Conservation (phyloP, 176 grass and related monocot species). For the Leersia perrieri region DNA sequence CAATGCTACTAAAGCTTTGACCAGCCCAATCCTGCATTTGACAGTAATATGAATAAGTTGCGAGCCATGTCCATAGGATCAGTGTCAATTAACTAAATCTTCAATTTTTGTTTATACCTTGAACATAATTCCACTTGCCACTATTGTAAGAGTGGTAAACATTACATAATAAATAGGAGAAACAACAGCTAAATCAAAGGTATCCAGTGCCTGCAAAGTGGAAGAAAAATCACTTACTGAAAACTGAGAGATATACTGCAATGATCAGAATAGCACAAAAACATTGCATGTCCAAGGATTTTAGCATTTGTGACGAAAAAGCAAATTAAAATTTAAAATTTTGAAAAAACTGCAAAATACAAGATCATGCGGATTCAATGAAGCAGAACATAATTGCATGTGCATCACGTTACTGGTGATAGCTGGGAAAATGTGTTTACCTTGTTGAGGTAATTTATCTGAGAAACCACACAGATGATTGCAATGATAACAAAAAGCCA, state of each 20-base stretch:
- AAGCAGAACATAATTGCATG: slow-evolving; percentile 12
- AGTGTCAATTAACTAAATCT: slow-evolving; percentile 3
- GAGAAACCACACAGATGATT: slow-evolving; percentile 73
- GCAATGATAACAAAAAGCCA: slow-evolving; percentile 86
- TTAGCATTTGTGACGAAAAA: not conserved
- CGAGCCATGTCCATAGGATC: not conserved
- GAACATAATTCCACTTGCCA: slow-evolving; percentile 97
- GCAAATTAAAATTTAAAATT: not conserved
- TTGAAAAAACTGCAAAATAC: not conserved
- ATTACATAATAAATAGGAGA: slow-evolving; percentile 96
- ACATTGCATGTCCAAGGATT: not conserved
- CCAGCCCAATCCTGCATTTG: slow-evolving; percentile 74
- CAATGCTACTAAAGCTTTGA: slow-evolving; percentile 77
- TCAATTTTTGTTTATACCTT: slow-evolving; percentile 50
- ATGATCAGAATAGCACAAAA: not conserved
- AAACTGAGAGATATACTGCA: not conserved
- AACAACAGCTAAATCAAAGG: slow-evolving; percentile 86
- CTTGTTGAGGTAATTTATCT: slow-evolving; percentile 99
- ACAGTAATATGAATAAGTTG: slow-evolving; percentile 22
- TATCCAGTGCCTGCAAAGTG: slow-evolving; percentile 79
- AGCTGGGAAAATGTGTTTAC: slow-evolving; percentile 27
- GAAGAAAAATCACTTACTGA: slow-evolving; percentile 21
- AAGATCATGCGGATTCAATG: not conserved
- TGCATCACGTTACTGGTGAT: not conserved
- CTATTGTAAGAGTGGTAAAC: slow-evolving; percentile 93